Conservation (phyloP, 1,284 basidiomycete species). For the Cystobasidium slooffiae region DNA sequence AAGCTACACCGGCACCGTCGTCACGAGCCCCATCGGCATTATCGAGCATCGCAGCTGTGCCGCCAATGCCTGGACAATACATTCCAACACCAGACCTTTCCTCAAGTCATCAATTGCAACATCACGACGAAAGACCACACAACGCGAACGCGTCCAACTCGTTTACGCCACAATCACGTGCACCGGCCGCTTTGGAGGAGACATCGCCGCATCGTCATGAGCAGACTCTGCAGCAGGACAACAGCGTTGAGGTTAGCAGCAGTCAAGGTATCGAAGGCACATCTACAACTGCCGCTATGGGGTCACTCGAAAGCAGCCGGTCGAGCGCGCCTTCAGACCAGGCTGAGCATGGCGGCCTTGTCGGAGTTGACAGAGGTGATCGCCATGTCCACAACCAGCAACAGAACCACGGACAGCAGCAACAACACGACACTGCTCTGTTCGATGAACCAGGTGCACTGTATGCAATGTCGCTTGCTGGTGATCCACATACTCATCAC, state of each 20-base stretch:
- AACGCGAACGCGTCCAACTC: neutral
- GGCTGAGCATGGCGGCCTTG: neutral
- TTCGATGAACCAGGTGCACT: constrained; percentile 34
- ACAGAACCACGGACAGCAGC: neutral
- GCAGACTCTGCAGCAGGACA: constrained; percentile 7
- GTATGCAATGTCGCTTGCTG: constrained; percentile 27
- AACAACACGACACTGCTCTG: constrained; percentile 7
- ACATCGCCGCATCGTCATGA: neutral
- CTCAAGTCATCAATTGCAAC: neutral
- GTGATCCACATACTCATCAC: neutral
- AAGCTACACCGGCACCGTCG: constrained; percentile 1
- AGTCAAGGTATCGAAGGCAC: neutral
- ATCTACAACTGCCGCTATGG: constrained; percentile 8
- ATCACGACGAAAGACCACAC: neutral
- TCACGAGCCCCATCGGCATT: constrained; percentile 7
- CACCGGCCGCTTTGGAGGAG: neutral
- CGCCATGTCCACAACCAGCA: neutral
- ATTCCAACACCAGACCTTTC: constrained; percentile 9
- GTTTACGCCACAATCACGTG: constrained; percentile 9
- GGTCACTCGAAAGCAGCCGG: neutral
- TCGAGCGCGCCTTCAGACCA: neutral
- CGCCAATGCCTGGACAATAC: constrained; percentile 11
- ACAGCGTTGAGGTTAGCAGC: neutral
- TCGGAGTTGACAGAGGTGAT: constrained; percentile 2
- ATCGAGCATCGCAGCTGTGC: neutral